Evolutionary conservation across 2,329 filamentous ascomycete genomes (phyloP), one percentile per base, ranked within the genome.

Genomic region (Plenodomus biglobosus): DNA sequence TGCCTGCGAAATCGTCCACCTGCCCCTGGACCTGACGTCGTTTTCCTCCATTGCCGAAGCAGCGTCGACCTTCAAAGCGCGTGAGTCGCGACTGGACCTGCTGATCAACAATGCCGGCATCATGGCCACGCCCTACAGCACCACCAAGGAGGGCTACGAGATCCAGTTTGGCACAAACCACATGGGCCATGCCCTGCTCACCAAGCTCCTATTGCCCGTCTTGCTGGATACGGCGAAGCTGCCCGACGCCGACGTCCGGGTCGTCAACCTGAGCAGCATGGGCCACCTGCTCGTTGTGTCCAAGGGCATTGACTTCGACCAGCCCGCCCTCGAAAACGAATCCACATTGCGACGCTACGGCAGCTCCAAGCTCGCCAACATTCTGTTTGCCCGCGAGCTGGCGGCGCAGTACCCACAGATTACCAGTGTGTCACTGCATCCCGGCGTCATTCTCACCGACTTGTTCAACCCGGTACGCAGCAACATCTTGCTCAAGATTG

Each of bases 141-240:
- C 68, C 2, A 79, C 77, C 0, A 64, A 70, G 16, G 76, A 80
- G 37, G 77, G 76, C 37, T 78, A 77, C 52, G 78, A 81, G 58
- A 69, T 75, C 24, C 76, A 79, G 42, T 75, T 80, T 47, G 78
- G 76, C 24, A 78, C 75, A 8, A 80, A 81, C 53, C 75, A 80
- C 64, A 64, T 80, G 52, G 78, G 76, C n/a, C 78, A 78, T 52
- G 75, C 76, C 3, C 68, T 80, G 0, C 57, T 80, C 11, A 78
- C 72, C 8, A 75, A 75, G 32, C 66, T 78, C 2, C 69, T 81
- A 0, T 59, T 78, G 1, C 76, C 75, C 1, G 66, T 61, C 0
- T 58, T 80, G 40, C 64, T 73, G 8, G 53, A 67, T 15, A 79
- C 78, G 0, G 73, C 75, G 4, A 55, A 70, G 44, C 17, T 64